phyloP scores from a whole-genome alignment of 1,284 basidiomycete genomes.

The Melampsora americana region DNA sequence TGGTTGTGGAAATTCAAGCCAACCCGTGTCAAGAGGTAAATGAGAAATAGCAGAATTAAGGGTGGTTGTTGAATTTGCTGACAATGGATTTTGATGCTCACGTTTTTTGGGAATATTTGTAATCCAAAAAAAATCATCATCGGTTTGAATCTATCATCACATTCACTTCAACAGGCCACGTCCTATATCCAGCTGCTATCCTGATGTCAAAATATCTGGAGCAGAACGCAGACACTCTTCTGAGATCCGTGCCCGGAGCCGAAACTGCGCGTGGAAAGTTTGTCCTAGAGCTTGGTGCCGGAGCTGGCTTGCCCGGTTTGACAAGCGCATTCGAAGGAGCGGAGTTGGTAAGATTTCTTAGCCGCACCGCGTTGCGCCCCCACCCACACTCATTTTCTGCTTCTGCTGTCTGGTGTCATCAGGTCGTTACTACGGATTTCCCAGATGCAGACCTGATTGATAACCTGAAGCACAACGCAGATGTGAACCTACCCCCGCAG shows the following conservation, averaged over 20 bases:
- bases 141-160: not conserved
- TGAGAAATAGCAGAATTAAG: not conserved
- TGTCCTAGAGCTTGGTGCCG: conserved; percentile 40
- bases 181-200: conserved; percentile 36
- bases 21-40: not conserved
- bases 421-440: conserved; percentile 41
- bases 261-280: not conserved
- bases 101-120: not conserved
- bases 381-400: not conserved
- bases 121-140: not conserved
- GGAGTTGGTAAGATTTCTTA: conserved; percentile 6
- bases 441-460: conserved; percentile 33
- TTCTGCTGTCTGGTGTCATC: not conserved
- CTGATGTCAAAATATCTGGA: conserved; percentile 20
- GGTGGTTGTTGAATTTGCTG: not conserved
- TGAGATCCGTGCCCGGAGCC: not conserved
- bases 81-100: not conserved
- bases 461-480: conserved; percentile 26
- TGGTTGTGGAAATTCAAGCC: too few species aligned
- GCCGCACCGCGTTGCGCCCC: not conserved
- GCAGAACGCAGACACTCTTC: not conserved
- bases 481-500: conserved; percentile 12
- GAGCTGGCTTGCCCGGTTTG: conserved; percentile 23
- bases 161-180: conserved; percentile 8
- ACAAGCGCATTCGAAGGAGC: conserved; percentile 20